These are phyloP conservation scores for Mycena vitilis DNA, from an alignment of 768 basidiomycete genomes.

Conservation along the genomic window DNA sequence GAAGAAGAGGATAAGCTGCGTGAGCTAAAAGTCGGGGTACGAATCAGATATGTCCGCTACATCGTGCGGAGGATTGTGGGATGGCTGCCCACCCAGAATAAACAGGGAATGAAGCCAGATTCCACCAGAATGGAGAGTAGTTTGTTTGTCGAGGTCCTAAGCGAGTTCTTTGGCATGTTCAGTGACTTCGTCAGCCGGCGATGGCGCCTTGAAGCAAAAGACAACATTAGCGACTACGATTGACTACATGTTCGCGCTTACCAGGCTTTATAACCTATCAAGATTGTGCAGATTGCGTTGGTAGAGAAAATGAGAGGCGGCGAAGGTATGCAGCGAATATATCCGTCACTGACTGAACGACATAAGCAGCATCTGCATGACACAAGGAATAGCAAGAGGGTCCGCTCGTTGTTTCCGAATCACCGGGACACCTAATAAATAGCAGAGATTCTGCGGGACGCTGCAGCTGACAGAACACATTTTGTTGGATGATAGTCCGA, in stretches of 20 bases:
- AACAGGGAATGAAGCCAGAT: slow-evolving; percentile 33
- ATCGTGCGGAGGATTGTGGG: too few relatives aligned
- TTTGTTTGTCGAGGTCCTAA: slow-evolving; percentile 12
- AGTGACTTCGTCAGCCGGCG: slow-evolving; percentile 8
- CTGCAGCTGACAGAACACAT: too few relatives aligned
- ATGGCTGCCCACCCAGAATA: too few relatives aligned
- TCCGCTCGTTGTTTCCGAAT: too few relatives aligned
- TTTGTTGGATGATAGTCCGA: too few relatives aligned
- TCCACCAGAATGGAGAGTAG: slow-evolving; percentile 33
- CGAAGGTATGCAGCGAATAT: too few relatives aligned
- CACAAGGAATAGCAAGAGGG: background rate
- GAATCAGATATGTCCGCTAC: too few relatives aligned
- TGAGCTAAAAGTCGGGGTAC: too few relatives aligned
- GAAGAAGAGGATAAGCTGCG: slow-evolving; percentile 18
- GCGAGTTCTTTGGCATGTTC: background rate
- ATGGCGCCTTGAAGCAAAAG: slow-evolving; percentile 11
- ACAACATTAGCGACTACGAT: background rate
- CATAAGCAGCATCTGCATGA: slow-evolving; percentile 22
- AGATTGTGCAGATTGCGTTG: background rate
- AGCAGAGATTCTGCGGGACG: too few relatives aligned
- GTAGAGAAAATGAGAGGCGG: slow-evolving; percentile 5
- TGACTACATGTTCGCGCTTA: slow-evolving; percentile 4
- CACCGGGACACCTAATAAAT: too few relatives aligned
- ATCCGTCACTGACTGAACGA: slow-evolving; percentile 6
- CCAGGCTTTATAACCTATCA: slow-evolving; percentile 30